These are phyloP conservation scores for Ganoderma resinaceum DNA, from an alignment of 1,284 basidiomycete species.

Conservation along the genomic window DNA sequence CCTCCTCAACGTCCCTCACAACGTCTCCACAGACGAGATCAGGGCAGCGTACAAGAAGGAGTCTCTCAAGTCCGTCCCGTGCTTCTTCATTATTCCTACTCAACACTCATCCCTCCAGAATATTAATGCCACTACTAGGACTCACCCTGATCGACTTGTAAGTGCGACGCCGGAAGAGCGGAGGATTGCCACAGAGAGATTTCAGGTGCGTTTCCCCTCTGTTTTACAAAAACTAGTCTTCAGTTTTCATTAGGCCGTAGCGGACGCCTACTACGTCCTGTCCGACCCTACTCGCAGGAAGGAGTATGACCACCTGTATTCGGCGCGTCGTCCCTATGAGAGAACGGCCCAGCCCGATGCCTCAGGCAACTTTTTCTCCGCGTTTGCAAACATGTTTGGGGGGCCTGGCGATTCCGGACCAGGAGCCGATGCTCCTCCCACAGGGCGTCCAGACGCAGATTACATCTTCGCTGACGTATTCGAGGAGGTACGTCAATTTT, in stretches of 20 bases:
- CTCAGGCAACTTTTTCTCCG: conserved; percentile 79
- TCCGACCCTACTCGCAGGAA: conserved; percentile 80
- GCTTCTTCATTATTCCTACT: background rate
- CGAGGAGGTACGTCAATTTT: conserved; percentile 67
- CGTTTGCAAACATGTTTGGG: conserved; percentile 77
- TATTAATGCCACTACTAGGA: no score
- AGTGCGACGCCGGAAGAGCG: conserved; percentile 79
- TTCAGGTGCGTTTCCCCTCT: conserved; percentile 61
- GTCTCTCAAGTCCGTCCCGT: conserved; percentile 59
- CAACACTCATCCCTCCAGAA: conserved; percentile 25
- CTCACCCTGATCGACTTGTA: conserved; percentile 89
- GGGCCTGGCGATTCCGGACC: conserved; percentile 40
- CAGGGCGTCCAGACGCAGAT: conserved; percentile 76
- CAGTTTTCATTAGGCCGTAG: conserved; percentile 66
- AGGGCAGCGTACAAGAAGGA: conserved; percentile 86
- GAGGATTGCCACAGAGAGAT: conserved; percentile 79
- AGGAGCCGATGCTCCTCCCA: conserved; percentile 41
- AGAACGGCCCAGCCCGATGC: conserved; percentile 68
- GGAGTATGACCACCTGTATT: conserved; percentile 85
- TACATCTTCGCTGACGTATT: conserved; percentile 89
- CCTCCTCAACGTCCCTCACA: conserved; percentile 62
- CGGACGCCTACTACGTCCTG: conserved; percentile 96
- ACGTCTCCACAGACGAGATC: conserved; percentile 76
- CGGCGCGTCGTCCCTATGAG: conserved; percentile 54
- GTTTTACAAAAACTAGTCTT: background rate